These are phyloP conservation scores for Boeremia lycopersici DNA, from an alignment of 2,329 filamentous ascomycete species.

Conservation along the genomic window DNA sequence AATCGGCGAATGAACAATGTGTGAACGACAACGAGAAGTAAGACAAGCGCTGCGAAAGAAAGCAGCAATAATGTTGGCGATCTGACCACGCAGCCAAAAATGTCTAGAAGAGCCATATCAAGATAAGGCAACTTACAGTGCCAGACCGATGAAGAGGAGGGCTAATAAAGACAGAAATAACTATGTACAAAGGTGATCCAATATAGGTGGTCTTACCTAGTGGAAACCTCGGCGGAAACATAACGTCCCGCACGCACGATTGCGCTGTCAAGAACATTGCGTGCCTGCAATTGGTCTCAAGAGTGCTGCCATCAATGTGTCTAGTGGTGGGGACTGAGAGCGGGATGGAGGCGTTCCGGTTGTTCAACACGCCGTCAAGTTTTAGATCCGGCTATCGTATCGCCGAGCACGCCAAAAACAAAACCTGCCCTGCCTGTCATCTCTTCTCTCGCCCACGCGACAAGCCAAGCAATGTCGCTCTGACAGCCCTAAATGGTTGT, in stretches of 20 bases:
- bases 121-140: neutral
- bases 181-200: neutral
- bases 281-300: conserved; percentile 8
- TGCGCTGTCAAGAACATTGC: neutral
- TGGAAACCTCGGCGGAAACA: conserved; percentile 12
- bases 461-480: neutral
- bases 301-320: neutral
- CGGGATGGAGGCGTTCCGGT: conserved; percentile 12
- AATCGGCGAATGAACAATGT: conserved; percentile 27
- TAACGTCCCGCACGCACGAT: conserved; percentile 1
- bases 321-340: neutral
- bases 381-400: conserved; percentile 8
- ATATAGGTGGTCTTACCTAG: conserved; percentile 3
- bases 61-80: conserved; percentile 21
- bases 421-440: conserved; percentile 5
- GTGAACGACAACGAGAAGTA: conserved; percentile 18
- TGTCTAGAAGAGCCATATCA: conserved; percentile 20
- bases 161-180: neutral
- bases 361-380: conserved; percentile 6
- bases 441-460: neutral
- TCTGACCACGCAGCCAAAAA: conserved; percentile 1
- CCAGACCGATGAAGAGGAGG: neutral
- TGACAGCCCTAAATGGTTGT: neutral
- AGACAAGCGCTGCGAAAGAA: conserved; percentile 15
- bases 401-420: conserved; percentile 7